Evolutionary conservation across 768 basidiomycete genomes (phyloP).

Genomic region (Leucosporidium scottii): DNA sequence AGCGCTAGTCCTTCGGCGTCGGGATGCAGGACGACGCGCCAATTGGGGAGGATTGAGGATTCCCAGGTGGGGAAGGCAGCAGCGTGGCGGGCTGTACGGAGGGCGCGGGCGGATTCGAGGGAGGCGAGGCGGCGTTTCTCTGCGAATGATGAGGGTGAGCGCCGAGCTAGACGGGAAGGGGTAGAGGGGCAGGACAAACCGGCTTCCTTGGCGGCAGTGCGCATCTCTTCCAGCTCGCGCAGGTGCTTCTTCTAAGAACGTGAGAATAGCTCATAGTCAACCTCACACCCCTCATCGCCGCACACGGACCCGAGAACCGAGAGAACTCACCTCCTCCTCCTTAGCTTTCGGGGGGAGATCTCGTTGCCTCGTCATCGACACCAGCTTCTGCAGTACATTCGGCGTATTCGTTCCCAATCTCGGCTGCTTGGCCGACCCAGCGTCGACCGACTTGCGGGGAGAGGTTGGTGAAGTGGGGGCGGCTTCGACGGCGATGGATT

Average conservation of each 20-base stretch:
- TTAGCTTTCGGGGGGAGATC: constrained; percentile 72
- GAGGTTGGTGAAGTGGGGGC: too few relatives aligned
- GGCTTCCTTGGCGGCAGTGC: constrained; percentile 65
- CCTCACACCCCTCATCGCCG: too few relatives aligned
- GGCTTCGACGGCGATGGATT: too few relatives aligned
- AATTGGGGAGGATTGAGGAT: constrained; percentile 69
- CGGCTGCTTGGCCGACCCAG: too few relatives aligned
- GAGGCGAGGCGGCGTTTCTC: constrained; percentile 59
- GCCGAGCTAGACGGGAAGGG: not conserved
- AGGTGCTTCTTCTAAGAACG: constrained; percentile 55
- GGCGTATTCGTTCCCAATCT: constrained; percentile 40
- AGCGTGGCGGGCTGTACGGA: constrained; percentile 61
- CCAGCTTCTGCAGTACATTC: constrained; percentile 65
- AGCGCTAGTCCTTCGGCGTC: constrained; percentile 3
- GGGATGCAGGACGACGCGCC: constrained; percentile 55
- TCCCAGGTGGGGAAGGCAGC: constrained; percentile 70
- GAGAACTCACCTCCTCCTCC: constrained; percentile 1
- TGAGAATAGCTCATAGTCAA: not conserved
- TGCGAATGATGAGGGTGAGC: constrained; percentile 45
- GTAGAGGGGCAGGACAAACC: constrained; percentile 46
- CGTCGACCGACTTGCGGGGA: too few relatives aligned
- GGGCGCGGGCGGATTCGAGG: constrained; percentile 53
- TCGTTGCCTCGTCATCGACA: constrained; percentile 73
- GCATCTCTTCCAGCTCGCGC: constrained; percentile 80
- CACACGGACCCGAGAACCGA: not conserved